Percentiles rank a stretch among this genome's conserved stretches.
These are phyloP conservation scores for Penicillium brevicompactum DNA, from an alignment of 2,329 filamentous ascomycete species.

Conservation along the genomic window DNA sequence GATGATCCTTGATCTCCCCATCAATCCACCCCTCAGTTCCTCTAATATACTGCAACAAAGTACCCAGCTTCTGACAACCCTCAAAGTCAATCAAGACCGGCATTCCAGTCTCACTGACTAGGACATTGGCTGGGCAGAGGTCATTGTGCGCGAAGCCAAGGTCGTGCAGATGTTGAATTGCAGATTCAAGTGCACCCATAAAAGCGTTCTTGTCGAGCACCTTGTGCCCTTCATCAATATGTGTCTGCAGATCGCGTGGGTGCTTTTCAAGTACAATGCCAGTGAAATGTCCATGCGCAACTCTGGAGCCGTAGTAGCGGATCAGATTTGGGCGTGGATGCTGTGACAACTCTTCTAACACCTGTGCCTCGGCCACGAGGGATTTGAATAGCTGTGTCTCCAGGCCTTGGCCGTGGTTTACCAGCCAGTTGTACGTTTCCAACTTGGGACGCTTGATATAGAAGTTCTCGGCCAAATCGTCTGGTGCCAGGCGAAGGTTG, in stretches of 20 bases:
- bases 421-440: neutral
- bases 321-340: constrained; percentile 31
- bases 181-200: constrained; percentile 21
- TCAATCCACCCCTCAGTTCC: constrained; percentile 12
- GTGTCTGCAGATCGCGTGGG: neutral
- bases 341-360: constrained; percentile 15
- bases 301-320: constrained; percentile 20
- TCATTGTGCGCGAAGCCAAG: constrained; percentile 33
- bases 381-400: neutral
- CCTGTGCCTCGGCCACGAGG: constrained; percentile 9
- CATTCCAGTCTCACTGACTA: constrained; percentile 21
- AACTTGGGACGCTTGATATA: neutral
- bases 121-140: constrained; percentile 29
- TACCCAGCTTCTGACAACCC: constrained; percentile 22
- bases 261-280: constrained; percentile 22
- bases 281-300: constrained; percentile 17
- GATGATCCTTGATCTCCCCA: constrained; percentile 1
- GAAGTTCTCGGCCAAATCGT: neutral
- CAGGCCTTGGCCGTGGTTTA: neutral
- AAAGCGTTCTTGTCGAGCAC: neutral
- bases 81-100: constrained; percentile 31
- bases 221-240: neutral
- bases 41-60: constrained; percentile 49
- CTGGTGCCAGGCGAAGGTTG: neutral
- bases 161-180: constrained; percentile 24